phyloP scores from a whole-genome alignment of 2,329 filamentous ascomycete genomes.

The Arthroderma uncinatum region DNA sequence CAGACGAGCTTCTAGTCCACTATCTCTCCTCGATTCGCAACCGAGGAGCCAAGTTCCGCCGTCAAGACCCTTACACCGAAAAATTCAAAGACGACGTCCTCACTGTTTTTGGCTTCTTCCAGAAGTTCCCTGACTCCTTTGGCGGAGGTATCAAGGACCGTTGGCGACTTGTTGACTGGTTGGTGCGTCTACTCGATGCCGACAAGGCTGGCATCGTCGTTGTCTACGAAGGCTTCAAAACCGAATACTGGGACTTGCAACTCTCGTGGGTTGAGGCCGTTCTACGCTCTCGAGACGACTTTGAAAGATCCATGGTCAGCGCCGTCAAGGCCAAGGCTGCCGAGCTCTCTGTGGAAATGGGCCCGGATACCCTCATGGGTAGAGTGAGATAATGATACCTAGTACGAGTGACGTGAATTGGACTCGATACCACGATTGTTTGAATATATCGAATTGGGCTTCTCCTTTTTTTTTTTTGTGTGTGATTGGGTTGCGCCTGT shows the following conservation, averaged over 20 bases:
- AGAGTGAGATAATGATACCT: conserved; percentile 51
- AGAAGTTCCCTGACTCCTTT: conserved; percentile 56
- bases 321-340: conserved; percentile 80
- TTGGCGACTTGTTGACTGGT: conserved; percentile 81
- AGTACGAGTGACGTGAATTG: neutral
- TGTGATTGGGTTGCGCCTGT: neutral
- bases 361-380: conserved; percentile 85
- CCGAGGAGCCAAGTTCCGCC: conserved; percentile 77
- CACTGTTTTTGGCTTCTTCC: conserved; percentile 83
- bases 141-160: conserved; percentile 71
- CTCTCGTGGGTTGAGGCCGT: conserved; percentile 94
- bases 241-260: conserved; percentile 82
- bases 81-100: conserved; percentile 90
- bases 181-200: conserved; percentile 64
- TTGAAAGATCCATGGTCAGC: conserved; percentile 81
- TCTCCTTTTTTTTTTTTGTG: neutral
- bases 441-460: neutral
- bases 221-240: conserved; percentile 75
- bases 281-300: conserved; percentile 76
- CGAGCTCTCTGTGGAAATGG: conserved; percentile 67
- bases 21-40: conserved; percentile 82
- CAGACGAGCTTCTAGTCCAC: conserved; percentile 76
- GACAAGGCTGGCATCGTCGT: conserved; percentile 63
- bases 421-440: neutral
- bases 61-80: conserved; percentile 75